Conservation (phyloP, 2,329 filamentous ascomycete species). For the Colletotrichum sp. region DNA sequence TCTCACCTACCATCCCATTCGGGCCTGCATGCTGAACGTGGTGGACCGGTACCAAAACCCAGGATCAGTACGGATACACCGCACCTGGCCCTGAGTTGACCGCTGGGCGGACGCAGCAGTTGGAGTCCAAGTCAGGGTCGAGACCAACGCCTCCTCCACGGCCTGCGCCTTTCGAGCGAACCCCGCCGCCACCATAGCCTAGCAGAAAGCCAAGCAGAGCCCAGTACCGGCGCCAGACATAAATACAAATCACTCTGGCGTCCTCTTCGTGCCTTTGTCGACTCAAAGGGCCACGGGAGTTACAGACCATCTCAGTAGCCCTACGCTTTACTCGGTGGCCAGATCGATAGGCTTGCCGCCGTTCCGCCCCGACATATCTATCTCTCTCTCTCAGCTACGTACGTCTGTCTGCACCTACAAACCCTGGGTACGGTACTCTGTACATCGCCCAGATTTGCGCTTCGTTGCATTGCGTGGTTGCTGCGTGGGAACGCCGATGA, state of each 20-base stretch:
- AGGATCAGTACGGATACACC: not conserved
- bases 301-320: not conserved
- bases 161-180: not conserved
- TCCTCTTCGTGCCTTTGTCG: not conserved
- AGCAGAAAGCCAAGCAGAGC: not conserved
- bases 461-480: not conserved
- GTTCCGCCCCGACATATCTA: not conserved
- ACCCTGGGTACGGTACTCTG: not conserved
- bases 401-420: not conserved
- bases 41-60: not conserved
- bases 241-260: not conserved
- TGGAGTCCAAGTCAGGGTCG: not conserved
- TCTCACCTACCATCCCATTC: not conserved
- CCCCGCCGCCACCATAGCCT: not conserved
- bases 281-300: not conserved
- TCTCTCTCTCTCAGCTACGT: not conserved
- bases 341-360: not conserved
- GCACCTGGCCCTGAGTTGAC: not conserved
- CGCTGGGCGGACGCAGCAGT: not conserved
- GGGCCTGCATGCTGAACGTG: not conserved
- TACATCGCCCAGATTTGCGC: not conserved
- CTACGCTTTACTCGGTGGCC: not conserved
- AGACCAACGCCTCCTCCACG: not conserved
- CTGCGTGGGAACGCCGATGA: not conserved
- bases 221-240: not conserved